Base-by-base conservation (phyloP, 2,329 filamentous ascomycete genomes). In the Clonostachys rosea region DNA sequence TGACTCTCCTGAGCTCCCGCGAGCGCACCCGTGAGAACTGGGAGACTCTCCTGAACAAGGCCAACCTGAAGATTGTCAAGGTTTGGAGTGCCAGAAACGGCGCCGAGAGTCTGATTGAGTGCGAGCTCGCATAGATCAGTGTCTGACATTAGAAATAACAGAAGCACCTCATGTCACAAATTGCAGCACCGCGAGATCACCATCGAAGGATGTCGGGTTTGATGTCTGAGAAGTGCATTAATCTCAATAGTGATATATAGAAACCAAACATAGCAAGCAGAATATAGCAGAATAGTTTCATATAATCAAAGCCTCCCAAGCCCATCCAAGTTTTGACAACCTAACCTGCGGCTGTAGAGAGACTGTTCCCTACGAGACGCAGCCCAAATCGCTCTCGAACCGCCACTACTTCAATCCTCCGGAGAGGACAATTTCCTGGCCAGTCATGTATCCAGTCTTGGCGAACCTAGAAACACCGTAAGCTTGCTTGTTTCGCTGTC, bases 371-470 rank as follows among this genome's bases (percentile, higher is more conserved):
- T 24, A 6, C 20, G 20, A 24, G 20, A 24, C 20, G 20, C 20
- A 24, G 20, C 20, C 20, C 36, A 39, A 39, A 5, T 14, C 36
- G 16, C 36, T 7, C 37, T 40, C 11, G 14, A 40, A 5, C 37
- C 18, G 18, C 11, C 40, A 16, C 20, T 42, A 57, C 39, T 56
- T 55, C 34, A 57, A 34, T 6, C 54, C 54, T 11, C 54, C 55
- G 14, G 49, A 50, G n/a, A 55, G 47, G 13, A 57, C 40, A 18
- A 57, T 46, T n/a, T 54, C 52, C 40, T 57, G 55, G 5, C 55
- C 54, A 10, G 54, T 57, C 16, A 57, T 47, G 35, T 56, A 57
- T 10, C 54, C 55, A 17, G 54, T 55, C 46, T 44, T 42, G 34
- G 16, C 34, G 14, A 48, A 17, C 43, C 43, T 45, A n/a, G 16